These are phyloP conservation scores for Fusarium cicatricum DNA, from an alignment of 2,329 filamentous ascomycete species.

Conservation along the genomic window DNA sequence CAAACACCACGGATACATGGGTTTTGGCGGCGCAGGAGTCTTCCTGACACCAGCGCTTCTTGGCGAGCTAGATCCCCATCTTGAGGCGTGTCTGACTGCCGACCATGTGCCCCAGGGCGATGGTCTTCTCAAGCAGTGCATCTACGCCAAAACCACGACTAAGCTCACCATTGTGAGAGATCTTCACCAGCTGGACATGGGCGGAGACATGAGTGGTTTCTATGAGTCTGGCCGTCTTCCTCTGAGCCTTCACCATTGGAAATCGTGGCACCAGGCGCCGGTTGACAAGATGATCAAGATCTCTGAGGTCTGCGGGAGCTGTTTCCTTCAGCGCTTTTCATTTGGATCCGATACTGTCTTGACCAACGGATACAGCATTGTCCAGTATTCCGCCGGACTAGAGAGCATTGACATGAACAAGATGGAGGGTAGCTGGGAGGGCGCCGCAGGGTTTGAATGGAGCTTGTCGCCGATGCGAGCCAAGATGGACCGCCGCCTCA, in stretches of 20 bases:
- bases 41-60: slow-evolving; percentile 65
- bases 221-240: slow-evolving; percentile 65
- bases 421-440: slow-evolving; percentile 64
- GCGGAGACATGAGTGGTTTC: slow-evolving; percentile 63
- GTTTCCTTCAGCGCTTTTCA: slow-evolving; percentile 65
- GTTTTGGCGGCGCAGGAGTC: slow-evolving; percentile 67
- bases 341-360: slow-evolving; percentile 59
- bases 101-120: slow-evolving; percentile 55
- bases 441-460: slow-evolving; percentile 59
- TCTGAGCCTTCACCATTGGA: slow-evolving; percentile 70
- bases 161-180: slow-evolving; percentile 63
- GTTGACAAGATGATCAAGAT: slow-evolving; percentile 60
- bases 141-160: slow-evolving; percentile 62
- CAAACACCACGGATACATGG: slow-evolving; percentile 63
- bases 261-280: slow-evolving; percentile 64
- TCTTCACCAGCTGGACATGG: slow-evolving; percentile 66
- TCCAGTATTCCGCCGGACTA: slow-evolving; percentile 54
- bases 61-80: slow-evolving; percentile 54
- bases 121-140: slow-evolving; percentile 64
- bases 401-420: slow-evolving; percentile 53
- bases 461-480: slow-evolving; percentile 61
- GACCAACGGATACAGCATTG: slow-evolving; percentile 67
- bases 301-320: slow-evolving; percentile 63
- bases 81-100: slow-evolving; percentile 56
- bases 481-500: slow-evolving; percentile 49